phyloP scores from a whole-genome alignment of 345 rosid species.

The Erodium maritimum region DNA sequence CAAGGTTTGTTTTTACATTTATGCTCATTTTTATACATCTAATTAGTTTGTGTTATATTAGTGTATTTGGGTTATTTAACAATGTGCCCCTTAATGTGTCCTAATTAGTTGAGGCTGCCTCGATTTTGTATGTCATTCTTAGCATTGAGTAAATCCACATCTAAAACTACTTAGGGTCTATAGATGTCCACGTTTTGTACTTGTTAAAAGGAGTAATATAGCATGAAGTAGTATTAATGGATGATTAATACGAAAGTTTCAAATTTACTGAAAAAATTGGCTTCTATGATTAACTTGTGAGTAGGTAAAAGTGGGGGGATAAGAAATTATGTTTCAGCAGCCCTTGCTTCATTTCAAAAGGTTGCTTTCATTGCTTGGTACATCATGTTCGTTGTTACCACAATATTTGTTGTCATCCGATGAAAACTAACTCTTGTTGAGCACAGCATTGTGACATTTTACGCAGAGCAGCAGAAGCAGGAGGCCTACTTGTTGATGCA shows the following conservation, averaged over 20 bases:
- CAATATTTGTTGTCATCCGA: neutral
- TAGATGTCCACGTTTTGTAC: neutral
- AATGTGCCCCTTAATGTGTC: neutral
- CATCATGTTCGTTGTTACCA: neutral
- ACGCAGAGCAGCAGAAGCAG: conserved; percentile 92
- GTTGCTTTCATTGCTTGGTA: neutral
- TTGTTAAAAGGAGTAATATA: neutral
- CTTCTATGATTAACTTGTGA: neutral
- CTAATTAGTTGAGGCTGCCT: neutral
- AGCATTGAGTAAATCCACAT: neutral
- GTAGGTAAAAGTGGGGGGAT: neutral
- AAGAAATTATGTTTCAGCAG: neutral
- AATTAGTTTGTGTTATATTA: neutral
- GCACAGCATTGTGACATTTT: conserved; percentile 88
- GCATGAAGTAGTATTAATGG: neutral
- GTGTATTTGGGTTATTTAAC: neutral
- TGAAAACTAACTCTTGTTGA: conserved; percentile 13
- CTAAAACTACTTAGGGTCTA: neutral
- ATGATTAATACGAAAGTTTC: neutral
- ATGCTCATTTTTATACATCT: neutral
- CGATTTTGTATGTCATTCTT: neutral
- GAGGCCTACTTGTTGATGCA: conserved; percentile 90
- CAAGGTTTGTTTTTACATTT: conserved; percentile 38
- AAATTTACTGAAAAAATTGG: neutral
- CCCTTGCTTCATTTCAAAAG: too few species aligned